Percentiles rank a stretch among this genome's conserved stretches.
Evolutionary conservation across 371 early-diverging fungal genomes (phyloP).

Genomic region (Batrachochytrium dendrobatidis): DNA sequence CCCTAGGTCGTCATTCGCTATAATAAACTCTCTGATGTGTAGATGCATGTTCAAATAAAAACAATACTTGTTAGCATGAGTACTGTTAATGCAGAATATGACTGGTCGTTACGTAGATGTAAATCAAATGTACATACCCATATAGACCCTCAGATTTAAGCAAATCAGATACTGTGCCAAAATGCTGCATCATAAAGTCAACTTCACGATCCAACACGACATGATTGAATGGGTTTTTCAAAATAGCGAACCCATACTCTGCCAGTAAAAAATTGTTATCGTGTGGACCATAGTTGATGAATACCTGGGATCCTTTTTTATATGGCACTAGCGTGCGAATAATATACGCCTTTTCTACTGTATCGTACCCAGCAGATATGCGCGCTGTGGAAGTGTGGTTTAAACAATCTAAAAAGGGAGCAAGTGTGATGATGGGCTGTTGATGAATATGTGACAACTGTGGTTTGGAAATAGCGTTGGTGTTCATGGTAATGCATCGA

Average conservation of each 20-base stretch:
- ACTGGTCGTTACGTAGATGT: no score
- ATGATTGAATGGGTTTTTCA: conserved; percentile 12
- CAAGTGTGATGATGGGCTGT: conserved; percentile 2
- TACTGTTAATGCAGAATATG: no score
- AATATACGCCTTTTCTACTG: neutral
- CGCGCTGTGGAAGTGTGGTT: conserved; percentile 3
- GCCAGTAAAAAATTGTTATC: conserved; percentile 9
- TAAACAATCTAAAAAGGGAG: conserved; percentile 5
- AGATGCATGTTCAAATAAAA: no score
- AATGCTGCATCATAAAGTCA: conserved; percentile 3
- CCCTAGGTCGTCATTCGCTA: conserved; percentile 8
- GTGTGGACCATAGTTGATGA: conserved; percentile 9
- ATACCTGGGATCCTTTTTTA: conserved; percentile 1
- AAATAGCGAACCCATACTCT: conserved; percentile 4
- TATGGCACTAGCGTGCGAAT: conserved; percentile 1
- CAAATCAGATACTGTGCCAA: neutral
- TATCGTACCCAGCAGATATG: neutral
- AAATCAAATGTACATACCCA: conserved; percentile 13
- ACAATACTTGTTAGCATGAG: no score
- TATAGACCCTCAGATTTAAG: conserved; percentile 10
- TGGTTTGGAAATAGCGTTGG: neutral
- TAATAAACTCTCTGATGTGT: conserved; percentile 14
- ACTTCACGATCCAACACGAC: conserved; percentile 13
- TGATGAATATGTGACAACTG: no score
- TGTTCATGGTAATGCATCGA: conserved; percentile 8